Conservation (phyloP, 371 early-diverging fungal genomes). For the Mortierella sp. region DNA sequence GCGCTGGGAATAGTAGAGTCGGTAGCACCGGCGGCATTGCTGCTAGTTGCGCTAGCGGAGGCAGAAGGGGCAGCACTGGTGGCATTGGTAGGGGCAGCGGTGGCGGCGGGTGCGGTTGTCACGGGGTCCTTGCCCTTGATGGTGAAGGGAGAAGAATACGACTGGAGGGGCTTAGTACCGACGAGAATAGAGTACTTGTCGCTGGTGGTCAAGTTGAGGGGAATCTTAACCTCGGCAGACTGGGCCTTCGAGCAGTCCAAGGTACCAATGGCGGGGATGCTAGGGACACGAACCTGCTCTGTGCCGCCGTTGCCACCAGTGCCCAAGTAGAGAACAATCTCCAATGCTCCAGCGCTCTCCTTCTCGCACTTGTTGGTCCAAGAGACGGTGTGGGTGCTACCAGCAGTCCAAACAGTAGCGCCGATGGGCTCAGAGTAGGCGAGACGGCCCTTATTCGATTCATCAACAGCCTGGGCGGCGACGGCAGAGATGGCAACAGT, state of each 20-base stretch:
- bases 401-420: constrained; percentile 44
- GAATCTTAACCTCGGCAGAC: constrained; percentile 24
- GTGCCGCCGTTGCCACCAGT: constrained; percentile 24
- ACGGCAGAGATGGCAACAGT: constrained; percentile 37
- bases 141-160: constrained; percentile 35
- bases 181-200: constrained; percentile 36
- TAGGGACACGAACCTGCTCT: constrained; percentile 38
- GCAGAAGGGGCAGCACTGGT: constrained; percentile 4
- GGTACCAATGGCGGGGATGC: constrained; percentile 30
- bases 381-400: constrained; percentile 38
- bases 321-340: constrained; percentile 41
- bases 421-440: constrained; percentile 36
- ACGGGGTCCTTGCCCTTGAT: constrained; percentile 42
- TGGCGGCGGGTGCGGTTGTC: constrained; percentile 5
- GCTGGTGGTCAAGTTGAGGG: constrained; percentile 40
- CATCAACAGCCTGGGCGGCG: constrained; percentile 33
- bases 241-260: constrained; percentile 40
- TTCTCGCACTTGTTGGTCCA: constrained; percentile 57
- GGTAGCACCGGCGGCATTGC: background rate
- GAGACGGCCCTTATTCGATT: constrained; percentile 42
- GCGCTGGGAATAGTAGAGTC: constrained; percentile 6
- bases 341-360: constrained; percentile 21
- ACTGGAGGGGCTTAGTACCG: constrained; percentile 39
- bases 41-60: background rate
- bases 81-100: constrained; percentile 6